Base-by-base conservation (phyloP, 129 eudicot genomes). In the Arctium lappa region DNA sequence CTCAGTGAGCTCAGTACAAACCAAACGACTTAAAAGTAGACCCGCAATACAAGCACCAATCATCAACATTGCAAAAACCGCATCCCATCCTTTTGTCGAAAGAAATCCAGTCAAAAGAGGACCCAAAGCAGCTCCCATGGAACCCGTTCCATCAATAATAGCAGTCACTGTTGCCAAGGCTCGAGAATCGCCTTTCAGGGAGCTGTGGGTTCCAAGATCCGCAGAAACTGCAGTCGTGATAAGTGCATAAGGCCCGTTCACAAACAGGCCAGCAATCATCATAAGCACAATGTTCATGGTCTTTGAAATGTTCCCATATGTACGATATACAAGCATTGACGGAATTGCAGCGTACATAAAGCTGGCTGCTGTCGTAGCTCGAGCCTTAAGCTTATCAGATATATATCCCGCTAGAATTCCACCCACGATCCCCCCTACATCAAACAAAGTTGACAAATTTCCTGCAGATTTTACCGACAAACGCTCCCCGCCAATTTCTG, bases 241-340 rank as follows among this genome's bases (percentile, higher is more conserved):
- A 27, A 94, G 97, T 77, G 98, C 98, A 80, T 94, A 94, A 1
- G 98, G 98, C 40, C 98, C 98, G n/a, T 94, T 94, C n/a, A 94
- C 91, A 79, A 88, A 90, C 69, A 94, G 78, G n/a, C 98, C 98
- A 33, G 92, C 91, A 63, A 86, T 44, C 72, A 94, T 88, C 98
- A 92, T 91, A 33, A 94, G 97, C 46, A 88, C 60, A 46, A 91
- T 82, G 83, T 94, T 94, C 50, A 74, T 71, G 48, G 91, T 85
- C 76, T 81, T 76, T 22, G 98, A 94, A n/a, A 81, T 81, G 76
- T 76, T 81, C 37, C 98, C 98, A 75, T 92, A 94, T 40, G 85
- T 74, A 60, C 91, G 92, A 74, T 94, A 94, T 74, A 94, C 44
- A 40, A 92, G 80, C 91, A 94, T 85, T 29, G 94, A 84, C 42